Evolutionary conservation across 1,284 basidiomycete genomes (phyloP), one percentile per base, ranked within the genome.

Genomic region (Meira miltonrushii): DNA sequence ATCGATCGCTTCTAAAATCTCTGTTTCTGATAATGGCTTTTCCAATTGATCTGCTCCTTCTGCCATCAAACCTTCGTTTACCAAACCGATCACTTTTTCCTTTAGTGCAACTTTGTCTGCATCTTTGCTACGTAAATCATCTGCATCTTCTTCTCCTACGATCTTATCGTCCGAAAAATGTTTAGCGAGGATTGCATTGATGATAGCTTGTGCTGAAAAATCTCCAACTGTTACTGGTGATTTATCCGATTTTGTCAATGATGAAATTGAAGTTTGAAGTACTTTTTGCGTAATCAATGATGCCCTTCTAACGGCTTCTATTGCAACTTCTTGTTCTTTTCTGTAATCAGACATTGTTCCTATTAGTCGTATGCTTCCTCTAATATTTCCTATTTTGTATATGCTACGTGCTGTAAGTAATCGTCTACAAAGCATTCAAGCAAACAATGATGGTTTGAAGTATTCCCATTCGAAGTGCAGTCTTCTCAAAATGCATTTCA

Each of bases 61-160:
- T 69, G 69, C 57, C 62, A 70, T 67, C 53, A 97, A 82, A 0
- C 90, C 86, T 53, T 91, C 88, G 72, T 91, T 93, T 7, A 92
- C 90, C 33, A 98, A 86, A 28, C 84, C 79, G 48, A 90, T 83
- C 57, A 98, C 89, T 54, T 90, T 85, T 28, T 85, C 81, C 28
- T 86, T 79, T 61, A 95, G 54, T 10, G 62, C 53, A 17, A 73
- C 68, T 0, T 78, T 79, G 15, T 78, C 79, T 37, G 82, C 83
- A n/a, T 39, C 17, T 9, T 44, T 25, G 39, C 64, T 64, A 13
- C 67, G 62, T 11, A 77, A 62, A 63, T 93, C 91, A 0, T 84
- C 82, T 0, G 93, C 87, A 77, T 96, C 92, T 80, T 98, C 95
- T 80, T 99, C 95, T 37, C 93, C 95, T 38, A 98, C 88, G 74